phyloP scores from a whole-genome alignment of 768 basidiomycete species.

The Boletus barrowsii region DNA sequence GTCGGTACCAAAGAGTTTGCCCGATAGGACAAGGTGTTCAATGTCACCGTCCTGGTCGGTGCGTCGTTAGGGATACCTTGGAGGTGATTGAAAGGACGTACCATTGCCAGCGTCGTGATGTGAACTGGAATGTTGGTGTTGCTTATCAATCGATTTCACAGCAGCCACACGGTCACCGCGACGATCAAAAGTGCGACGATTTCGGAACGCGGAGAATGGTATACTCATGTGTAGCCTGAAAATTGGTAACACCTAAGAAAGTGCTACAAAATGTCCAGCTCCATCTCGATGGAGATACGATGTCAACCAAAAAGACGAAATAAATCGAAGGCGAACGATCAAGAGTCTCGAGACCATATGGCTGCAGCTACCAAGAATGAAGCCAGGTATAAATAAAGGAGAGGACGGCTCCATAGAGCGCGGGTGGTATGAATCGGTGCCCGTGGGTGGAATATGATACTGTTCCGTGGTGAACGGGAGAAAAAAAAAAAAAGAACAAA shows the following conservation, averaged over 20 bases:
- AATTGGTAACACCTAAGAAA: constrained; percentile 1
- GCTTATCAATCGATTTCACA: constrained; percentile 16
- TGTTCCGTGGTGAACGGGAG: constrained; percentile 1
- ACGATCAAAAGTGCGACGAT: too few relatives aligned
- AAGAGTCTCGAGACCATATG: background rate
- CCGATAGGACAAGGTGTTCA: constrained; percentile 74
- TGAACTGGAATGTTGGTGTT: background rate
- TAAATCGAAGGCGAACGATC: constrained; percentile 6
- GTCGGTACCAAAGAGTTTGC: constrained; percentile 61
- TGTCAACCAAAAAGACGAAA: constrained; percentile 2
- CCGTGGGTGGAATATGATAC: background rate
- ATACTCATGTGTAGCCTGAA: background rate
- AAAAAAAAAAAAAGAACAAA: background rate
- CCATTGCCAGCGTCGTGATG: constrained; percentile 11
- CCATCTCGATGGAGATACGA: constrained; percentile 17
- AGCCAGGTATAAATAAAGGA: constrained; percentile 8
- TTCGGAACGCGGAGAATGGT: background rate
- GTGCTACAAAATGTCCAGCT: constrained; percentile 18
- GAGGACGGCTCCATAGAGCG: constrained; percentile 16
- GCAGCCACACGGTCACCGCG: too few relatives aligned
- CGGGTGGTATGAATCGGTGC: constrained; percentile 1
- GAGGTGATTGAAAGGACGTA: background rate
- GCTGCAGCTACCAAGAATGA: background rate
- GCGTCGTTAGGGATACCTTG: background rate
- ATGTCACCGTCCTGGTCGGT: constrained; percentile 43